Percentiles rank a stretch among this genome's conserved stretches.
phyloP scores from a whole-genome alignment of 495 filamentous ascomycete genomes.

The Cryomyces minteri region DNA sequence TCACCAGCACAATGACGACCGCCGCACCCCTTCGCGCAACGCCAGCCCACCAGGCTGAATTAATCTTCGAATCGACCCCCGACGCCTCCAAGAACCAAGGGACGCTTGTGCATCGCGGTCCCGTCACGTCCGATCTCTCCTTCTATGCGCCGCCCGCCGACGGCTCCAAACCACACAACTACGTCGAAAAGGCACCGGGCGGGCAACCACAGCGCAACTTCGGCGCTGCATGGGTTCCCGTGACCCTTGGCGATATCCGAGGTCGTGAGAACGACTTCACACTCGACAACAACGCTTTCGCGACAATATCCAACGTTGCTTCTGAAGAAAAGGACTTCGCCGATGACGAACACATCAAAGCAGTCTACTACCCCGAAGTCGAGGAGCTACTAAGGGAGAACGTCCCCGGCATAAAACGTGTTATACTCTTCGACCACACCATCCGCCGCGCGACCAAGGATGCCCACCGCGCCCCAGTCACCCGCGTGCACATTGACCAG shows the following conservation, averaged over 20 bases:
- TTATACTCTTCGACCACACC: conserved; percentile 83
- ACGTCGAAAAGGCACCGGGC: conserved; percentile 43
- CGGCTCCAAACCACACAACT: conserved; percentile 46
- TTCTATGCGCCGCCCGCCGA: conserved; percentile 51
- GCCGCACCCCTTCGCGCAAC: conserved; percentile 12
- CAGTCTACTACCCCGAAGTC: conserved; percentile 71
- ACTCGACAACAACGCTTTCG: conserved; percentile 60
- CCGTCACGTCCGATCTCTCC: conserved; percentile 42
- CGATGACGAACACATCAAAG: conserved; percentile 41
- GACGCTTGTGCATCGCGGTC: conserved; percentile 39
- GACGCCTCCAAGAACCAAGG: conserved; percentile 6
- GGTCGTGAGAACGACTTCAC: conserved; percentile 39
- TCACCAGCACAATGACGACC: conserved; percentile 12
- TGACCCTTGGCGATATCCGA: conserved; percentile 48
- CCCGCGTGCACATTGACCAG: conserved; percentile 68
- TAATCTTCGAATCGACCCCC: conserved; percentile 6
- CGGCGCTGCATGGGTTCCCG: conserved; percentile 22
- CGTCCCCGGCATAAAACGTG: conserved; percentile 39
- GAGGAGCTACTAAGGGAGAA: conserved; percentile 40
- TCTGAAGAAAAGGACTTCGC: conserved; percentile 39
- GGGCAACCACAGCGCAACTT: conserved; percentile 47
- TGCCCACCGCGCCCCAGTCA: conserved; percentile 44
- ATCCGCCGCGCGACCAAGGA: conserved; percentile 41
- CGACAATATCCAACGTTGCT: conserved; percentile 29
- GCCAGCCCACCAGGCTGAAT: conserved; percentile 9